Evolutionary conservation across 2,329 filamentous ascomycete species (phyloP), one percentile per base, ranked within the genome.

Genomic region (Diaporthe australafricana): DNA sequence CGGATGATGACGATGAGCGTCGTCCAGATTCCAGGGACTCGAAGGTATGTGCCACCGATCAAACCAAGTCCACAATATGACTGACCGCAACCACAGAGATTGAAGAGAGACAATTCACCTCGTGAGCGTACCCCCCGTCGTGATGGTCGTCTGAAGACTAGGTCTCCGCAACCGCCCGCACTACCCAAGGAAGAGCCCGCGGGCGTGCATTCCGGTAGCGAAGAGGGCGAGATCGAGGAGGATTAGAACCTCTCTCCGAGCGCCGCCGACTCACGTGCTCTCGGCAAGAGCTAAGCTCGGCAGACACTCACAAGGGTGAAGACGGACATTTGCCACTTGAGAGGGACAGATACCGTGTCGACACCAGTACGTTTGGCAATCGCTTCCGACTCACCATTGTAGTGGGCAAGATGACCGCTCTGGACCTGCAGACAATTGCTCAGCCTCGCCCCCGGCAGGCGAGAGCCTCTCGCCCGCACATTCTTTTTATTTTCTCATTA

Each of bases 181-280:
- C 81, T 76, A 68, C 73, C 76, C 62, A 84, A 87, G 75, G 84
- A 89, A 72, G 91, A 93, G 75, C 86, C 90, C 66, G 85, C 87
- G 60, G 89, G 87, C 70, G 86, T 95, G 70, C 92, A 93, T 78
- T 96, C 93, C 72, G 96, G 96, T 68, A 98, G 95, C 79, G 96
- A 99, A 84, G 96, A 99, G 83, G 96, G 96, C 67, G 96, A 99
- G 85, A 98, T 99, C 77, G 96, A 98, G 83, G 95, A 98, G 86
- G 89, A 91, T 76, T 90, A 84, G 79, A 45, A 71, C 71, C 77
- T 74, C 70, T 75, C 62, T 71, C 74, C 47, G 73, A 75, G 75
- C 74, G 52, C 40, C 55, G 45, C 66, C 55, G 40, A 57, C 30
- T 40, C 30, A 38, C 25, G 22, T 73, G 71, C 76, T 72, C 76